These are phyloP conservation scores for Elsinoe australis DNA, from an alignment of 2,329 filamentous ascomycete genomes.

Conservation along the genomic window DNA sequence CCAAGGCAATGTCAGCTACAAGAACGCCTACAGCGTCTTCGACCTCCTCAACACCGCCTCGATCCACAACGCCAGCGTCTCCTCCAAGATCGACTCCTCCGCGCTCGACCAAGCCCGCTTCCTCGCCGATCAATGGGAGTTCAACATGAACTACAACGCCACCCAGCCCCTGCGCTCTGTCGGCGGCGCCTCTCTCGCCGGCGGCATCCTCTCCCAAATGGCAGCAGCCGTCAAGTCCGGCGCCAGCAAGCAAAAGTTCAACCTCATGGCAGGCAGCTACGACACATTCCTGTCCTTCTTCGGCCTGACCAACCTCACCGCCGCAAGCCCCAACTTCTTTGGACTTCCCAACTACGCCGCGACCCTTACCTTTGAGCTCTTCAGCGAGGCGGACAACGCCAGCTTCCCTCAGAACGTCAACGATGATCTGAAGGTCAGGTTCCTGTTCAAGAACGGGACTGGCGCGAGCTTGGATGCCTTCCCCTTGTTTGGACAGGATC, in stretches of 20 bases:
- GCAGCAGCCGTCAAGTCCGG: constrained; percentile 36
- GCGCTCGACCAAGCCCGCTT: constrained; percentile 57
- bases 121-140: constrained; percentile 76
- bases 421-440: constrained; percentile 51
- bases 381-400: constrained; percentile 45
- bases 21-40: constrained; percentile 57
- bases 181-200: constrained; percentile 42
- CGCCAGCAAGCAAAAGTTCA: constrained; percentile 35
- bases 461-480: constrained; percentile 45
- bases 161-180: constrained; percentile 42
- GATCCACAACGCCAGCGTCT: constrained; percentile 57
- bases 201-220: constrained; percentile 39
- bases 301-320: constrained; percentile 46
- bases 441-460: constrained; percentile 57
- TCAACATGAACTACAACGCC: constrained; percentile 71
- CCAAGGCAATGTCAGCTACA: constrained; percentile 44
- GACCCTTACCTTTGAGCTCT: constrained; percentile 69
- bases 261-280: constrained; percentile 56
- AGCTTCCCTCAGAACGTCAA: constrained; percentile 25
- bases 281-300: constrained; percentile 55
- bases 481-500: constrained; percentile 52
- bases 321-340: constrained; percentile 55
- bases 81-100: constrained; percentile 51
- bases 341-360: constrained; percentile 79
- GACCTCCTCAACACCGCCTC: constrained; percentile 56